Conservation (phyloP, 2,329 filamentous ascomycete species). For the Sporothrix luriei region DNA sequence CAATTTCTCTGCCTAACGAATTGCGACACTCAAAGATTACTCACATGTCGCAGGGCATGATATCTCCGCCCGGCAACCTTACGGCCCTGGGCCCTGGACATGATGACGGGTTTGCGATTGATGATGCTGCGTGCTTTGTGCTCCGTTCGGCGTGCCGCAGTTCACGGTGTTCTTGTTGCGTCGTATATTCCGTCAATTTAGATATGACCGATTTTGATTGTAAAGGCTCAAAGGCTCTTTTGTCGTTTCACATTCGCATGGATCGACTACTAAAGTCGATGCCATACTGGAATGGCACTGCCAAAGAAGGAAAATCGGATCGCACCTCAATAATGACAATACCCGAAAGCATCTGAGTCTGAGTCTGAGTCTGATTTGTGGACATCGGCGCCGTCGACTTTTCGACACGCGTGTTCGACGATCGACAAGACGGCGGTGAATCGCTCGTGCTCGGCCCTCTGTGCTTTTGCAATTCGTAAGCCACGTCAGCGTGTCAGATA, state of each 20-base stretch:
- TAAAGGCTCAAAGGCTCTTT: too few species aligned
- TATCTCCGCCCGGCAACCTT: conserved; percentile 13
- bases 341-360: not conserved
- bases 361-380: not conserved
- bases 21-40: conserved; percentile 18
- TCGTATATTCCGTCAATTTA: too few species aligned
- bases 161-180: too few species aligned
- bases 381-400: conserved; percentile 7
- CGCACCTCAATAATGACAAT: too few species aligned
- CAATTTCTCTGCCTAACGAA: conserved; percentile 24
- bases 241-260: too few species aligned
- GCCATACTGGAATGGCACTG: not conserved
- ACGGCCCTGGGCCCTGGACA: not conserved
- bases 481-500: not conserved
- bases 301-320: too few species aligned
- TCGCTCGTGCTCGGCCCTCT: conserved; percentile 9
- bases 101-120: too few species aligned
- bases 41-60: not conserved
- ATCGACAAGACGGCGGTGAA: conserved; percentile 13
- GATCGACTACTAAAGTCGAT: too few species aligned
- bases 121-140: too few species aligned
- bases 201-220: too few species aligned
- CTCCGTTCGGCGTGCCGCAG: too few species aligned
- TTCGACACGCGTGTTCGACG: not conserved
- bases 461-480: conserved; percentile 6